phyloP scores from a whole-genome alignment of 2,329 filamentous ascomycete genomes.

The Graphilbum ipis-grandicollis region DNA sequence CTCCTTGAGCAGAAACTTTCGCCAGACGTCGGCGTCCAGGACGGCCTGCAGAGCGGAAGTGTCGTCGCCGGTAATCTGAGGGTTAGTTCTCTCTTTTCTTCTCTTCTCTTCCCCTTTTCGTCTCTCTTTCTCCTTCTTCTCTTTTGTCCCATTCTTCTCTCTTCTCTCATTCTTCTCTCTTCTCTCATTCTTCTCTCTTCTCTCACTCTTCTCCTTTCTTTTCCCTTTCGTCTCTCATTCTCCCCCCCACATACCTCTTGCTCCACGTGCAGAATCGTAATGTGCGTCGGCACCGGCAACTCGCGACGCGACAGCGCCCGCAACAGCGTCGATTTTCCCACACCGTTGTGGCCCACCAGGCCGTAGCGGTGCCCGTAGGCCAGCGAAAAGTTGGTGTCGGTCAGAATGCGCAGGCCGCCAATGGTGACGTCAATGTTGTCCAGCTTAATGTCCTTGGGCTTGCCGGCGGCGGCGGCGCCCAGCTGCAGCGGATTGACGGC shows the following conservation, averaged over 20 bases:
- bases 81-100: constrained; percentile 43
- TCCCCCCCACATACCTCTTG: constrained; percentile 66
- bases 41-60: constrained; percentile 90
- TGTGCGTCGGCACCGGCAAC: constrained; percentile 85
- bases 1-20: constrained; percentile 81
- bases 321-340: constrained; percentile 90
- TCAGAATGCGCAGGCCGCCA: constrained; percentile 71
- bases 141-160: too few species aligned
- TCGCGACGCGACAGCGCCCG: constrained; percentile 85
- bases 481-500: constrained; percentile 91
- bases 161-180: too few species aligned
- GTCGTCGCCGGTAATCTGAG: constrained; percentile 91
- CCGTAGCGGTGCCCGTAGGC: constrained; percentile 90
- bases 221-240: too few species aligned
- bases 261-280: constrained; percentile 96
- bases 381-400: constrained; percentile 77
- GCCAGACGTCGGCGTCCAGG: constrained; percentile 93
- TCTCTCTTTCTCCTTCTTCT: too few species aligned
- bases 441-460: constrained; percentile 98
- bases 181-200: too few species aligned
- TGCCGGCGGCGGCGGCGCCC: constrained; percentile 55
- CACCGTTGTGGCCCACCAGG: constrained; percentile 98
- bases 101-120: background rate
- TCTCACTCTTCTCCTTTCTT: too few species aligned
- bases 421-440: constrained; percentile 94